Percentiles rank a stretch among this genome's conserved stretches.
phyloP scores from a whole-genome alignment of 768 basidiomycete genomes.

The Leucogyrophana mollusca region DNA sequence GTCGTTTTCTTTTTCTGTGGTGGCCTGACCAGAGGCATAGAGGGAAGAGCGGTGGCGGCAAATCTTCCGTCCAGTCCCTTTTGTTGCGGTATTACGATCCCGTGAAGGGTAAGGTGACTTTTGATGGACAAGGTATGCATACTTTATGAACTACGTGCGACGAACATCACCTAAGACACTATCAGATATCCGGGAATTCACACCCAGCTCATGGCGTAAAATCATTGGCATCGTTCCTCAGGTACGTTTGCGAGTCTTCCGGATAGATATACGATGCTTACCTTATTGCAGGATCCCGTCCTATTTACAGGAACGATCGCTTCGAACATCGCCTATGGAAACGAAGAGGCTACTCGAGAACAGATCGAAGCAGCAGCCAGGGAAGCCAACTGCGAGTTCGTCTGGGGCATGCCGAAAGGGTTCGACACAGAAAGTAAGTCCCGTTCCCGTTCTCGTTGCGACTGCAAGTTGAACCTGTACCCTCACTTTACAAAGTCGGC shows the following conservation, averaged over 20 bases:
- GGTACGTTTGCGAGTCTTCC: constrained; percentile 24
- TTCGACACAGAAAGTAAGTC: constrained; percentile 88
- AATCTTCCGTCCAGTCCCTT: constrained; percentile 87
- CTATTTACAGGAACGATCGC: constrained; percentile 93
- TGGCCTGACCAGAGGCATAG: constrained; percentile 35
- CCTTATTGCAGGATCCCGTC: constrained; percentile 60
- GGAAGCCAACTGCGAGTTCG: constrained; percentile 94
- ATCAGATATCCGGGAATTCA: constrained; percentile 84
- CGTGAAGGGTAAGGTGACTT: constrained; percentile 75
- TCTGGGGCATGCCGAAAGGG: constrained; percentile 91
- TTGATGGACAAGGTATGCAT: constrained; percentile 75
- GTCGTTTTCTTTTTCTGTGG: constrained; percentile 3
- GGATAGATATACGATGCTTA: not conserved
- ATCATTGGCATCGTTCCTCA: constrained; percentile 95
- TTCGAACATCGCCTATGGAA: constrained; percentile 91
- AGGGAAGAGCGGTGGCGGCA: constrained; percentile 91
- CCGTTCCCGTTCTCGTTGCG: constrained; percentile 1
- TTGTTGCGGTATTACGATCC: constrained; percentile 90
- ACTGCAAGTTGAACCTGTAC: too few relatives aligned
- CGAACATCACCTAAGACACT: not conserved
- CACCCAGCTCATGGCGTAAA: constrained; percentile 80
- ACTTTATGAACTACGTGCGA: not conserved
- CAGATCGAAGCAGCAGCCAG: constrained; percentile 87
- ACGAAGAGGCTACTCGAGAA: constrained; percentile 67
- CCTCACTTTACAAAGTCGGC: constrained; percentile 25